A percentile compares a stretch with the other conserved stretches of the same genome.
These are phyloP conservation scores for Arbutus unedo DNA, from an alignment of 148 eudicot species.

Conservation along the genomic window DNA sequence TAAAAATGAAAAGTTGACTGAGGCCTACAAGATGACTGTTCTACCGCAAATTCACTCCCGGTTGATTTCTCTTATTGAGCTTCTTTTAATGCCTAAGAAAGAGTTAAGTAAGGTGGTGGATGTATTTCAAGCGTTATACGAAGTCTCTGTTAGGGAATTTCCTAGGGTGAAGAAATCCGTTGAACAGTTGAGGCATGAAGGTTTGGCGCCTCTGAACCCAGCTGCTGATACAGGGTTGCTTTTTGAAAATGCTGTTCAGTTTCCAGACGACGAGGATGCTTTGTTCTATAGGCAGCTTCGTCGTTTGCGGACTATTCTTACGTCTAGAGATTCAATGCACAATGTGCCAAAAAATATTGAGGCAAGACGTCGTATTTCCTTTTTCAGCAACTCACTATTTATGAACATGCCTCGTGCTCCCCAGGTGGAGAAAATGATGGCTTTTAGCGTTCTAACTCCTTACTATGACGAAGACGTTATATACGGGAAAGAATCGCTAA, in stretches of 20 bases:
- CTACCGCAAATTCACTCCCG: constrained; percentile 54
- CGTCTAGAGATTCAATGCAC: constrained; percentile 77
- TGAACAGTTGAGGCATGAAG: constrained; percentile 47
- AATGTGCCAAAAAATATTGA: constrained; percentile 71
- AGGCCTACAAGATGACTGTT: constrained; percentile 40
- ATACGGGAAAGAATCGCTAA: constrained; percentile 57
- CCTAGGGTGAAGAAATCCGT: constrained; percentile 43
- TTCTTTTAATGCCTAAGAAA: constrained; percentile 48
- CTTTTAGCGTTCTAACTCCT: constrained; percentile 86
- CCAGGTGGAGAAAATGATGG: constrained; percentile 88
- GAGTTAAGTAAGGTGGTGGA: constrained; percentile 46
- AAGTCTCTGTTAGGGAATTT: constrained; percentile 65
- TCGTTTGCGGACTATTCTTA: constrained; percentile 70
- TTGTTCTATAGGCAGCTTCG: constrained; percentile 65
- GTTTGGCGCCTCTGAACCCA: constrained; percentile 52
- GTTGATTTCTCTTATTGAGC: constrained; percentile 56
- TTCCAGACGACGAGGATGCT: constrained; percentile 57
- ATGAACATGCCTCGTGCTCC: constrained; percentile 99
- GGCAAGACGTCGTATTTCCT: constrained; percentile 79
- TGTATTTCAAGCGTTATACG: constrained; percentile 77
- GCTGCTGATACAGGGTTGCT: constrained; percentile 41
- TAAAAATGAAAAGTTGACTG: constrained; percentile 41
- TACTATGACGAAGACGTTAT: constrained; percentile 92
- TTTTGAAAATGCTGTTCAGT: constrained; percentile 70
- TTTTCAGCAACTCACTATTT: constrained; percentile 87